Evolutionary conservation across 148 eudicot species (phyloP).

Genomic region (Pouteria glomerata): DNA sequence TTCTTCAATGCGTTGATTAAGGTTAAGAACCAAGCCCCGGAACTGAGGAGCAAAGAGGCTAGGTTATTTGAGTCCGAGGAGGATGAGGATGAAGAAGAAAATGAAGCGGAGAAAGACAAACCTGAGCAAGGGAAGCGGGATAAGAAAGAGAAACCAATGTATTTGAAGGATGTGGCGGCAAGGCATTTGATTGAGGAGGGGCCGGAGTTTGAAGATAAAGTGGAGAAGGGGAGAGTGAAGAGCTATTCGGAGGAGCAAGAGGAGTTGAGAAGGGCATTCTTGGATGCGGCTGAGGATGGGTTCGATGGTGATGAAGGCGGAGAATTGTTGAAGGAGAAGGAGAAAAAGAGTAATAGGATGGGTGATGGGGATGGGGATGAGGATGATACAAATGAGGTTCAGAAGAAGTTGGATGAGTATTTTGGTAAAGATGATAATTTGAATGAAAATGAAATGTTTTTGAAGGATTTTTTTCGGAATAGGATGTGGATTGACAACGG

Average conservation of each 20-base stretch:
- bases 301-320: constrained; percentile 39
- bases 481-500: constrained; percentile 69
- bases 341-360: constrained; percentile 20
- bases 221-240: constrained; percentile 26
- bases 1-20: constrained; percentile 54
- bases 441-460: constrained; percentile 54
- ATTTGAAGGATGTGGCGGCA: constrained; percentile 78
- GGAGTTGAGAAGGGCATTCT: constrained; percentile 36
- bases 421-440: constrained; percentile 71
- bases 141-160: constrained; percentile 46
- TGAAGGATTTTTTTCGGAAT: constrained; percentile 68
- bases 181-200: constrained; percentile 69
- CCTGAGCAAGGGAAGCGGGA: constrained; percentile 9
- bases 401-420: constrained; percentile 58
- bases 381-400: constrained; percentile 36
- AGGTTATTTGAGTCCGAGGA: constrained; percentile 52
- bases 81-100: constrained; percentile 19
- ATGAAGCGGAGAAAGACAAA: neutral
- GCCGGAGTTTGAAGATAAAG: constrained; percentile 45
- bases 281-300: constrained; percentile 36
- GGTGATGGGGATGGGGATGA: constrained; percentile 40
- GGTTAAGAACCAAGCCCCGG: constrained; percentile 64
- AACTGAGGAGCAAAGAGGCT: constrained; percentile 40
- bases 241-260: constrained; percentile 58
- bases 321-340: constrained; percentile 38